Conservation (phyloP, 2,329 filamentous ascomycete genomes). For the Rutstroemia sp. region DNA sequence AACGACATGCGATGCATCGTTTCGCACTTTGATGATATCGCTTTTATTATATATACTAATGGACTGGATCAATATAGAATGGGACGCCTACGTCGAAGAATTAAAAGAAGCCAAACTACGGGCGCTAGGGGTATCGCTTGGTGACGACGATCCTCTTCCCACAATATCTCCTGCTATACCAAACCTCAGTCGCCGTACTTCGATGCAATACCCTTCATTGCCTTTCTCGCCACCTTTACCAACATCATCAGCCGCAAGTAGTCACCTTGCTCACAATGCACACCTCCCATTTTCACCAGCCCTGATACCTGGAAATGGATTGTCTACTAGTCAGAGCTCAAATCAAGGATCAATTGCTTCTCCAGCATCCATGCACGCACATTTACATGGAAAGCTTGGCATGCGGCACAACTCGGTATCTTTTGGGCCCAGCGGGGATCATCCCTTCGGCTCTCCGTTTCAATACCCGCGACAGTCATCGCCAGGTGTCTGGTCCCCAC, state of each 20-base stretch:
- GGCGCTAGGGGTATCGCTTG: conserved; percentile 79
- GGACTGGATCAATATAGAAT: conserved; percentile 33
- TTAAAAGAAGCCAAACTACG: conserved; percentile 87
- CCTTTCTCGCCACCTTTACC: conserved; percentile 80
- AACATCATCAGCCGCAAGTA: conserved; percentile 70
- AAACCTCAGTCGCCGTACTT: conserved; percentile 56
- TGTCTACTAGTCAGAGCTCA: conserved; percentile 56
- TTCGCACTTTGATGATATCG: background rate
- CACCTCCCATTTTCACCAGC: conserved; percentile 42
- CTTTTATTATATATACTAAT: conserved; percentile 9
- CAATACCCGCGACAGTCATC: conserved; percentile 58
- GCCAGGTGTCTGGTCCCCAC: conserved; percentile 50
- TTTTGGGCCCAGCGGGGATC: conserved; percentile 47
- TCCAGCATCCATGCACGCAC: conserved; percentile 59
- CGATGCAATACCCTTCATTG: conserved; percentile 66
- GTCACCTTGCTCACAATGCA: conserved; percentile 44
- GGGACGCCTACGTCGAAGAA: conserved; percentile 74
- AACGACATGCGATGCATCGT: background rate
- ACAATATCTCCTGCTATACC: conserved; percentile 61
- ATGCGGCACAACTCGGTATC: conserved; percentile 62
- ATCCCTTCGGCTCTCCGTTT: conserved; percentile 57
- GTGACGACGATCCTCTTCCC: conserved; percentile 59
- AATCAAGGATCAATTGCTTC: conserved; percentile 60
- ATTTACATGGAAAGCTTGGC: conserved; percentile 50
- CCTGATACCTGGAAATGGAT: conserved; percentile 53